A percentile compares a stretch with the other conserved stretches of the same genome.
These are phyloP conservation scores for Fusarium napiforme DNA, from an alignment of 2,329 filamentous ascomycete species.

Conservation along the genomic window DNA sequence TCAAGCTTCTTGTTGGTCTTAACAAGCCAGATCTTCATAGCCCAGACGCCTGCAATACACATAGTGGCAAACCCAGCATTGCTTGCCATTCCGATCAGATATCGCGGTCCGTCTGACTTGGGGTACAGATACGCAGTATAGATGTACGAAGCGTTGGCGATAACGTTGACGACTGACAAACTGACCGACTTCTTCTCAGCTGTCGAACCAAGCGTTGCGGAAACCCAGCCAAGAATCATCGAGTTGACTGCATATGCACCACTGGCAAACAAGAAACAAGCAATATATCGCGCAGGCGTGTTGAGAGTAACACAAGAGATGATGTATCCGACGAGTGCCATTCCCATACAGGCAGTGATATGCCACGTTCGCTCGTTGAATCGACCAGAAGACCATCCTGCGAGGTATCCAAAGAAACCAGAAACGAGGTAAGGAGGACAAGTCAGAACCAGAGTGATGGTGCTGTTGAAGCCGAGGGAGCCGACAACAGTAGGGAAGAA, in stretches of 20 bases:
- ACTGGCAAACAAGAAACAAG: slow-evolving; percentile 51
- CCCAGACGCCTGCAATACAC: slow-evolving; percentile 43
- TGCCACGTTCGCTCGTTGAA: slow-evolving; percentile 55
- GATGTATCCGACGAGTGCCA: slow-evolving; percentile 54
- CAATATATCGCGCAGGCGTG: slow-evolving; percentile 46
- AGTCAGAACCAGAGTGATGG: slow-evolving; percentile 57
- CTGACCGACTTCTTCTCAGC: slow-evolving; percentile 57
- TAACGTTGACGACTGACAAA: slow-evolving; percentile 56
- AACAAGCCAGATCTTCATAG: slow-evolving; percentile 41
- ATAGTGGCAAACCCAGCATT: slow-evolving; percentile 43
- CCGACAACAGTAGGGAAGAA: slow-evolving; percentile 48
- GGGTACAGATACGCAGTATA: slow-evolving; percentile 60
- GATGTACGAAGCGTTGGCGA: slow-evolving; percentile 57
- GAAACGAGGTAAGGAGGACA: slow-evolving; percentile 59
- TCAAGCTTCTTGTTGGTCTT: slow-evolving; percentile 42
- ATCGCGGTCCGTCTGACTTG: slow-evolving; percentile 53
- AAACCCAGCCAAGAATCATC: slow-evolving; percentile 57
- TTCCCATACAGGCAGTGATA: slow-evolving; percentile 49
- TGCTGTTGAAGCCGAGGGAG: slow-evolving; percentile 49
- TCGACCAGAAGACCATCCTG: slow-evolving; percentile 56
- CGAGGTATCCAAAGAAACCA: slow-evolving; percentile 53
- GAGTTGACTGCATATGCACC: slow-evolving; percentile 55
- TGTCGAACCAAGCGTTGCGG: slow-evolving; percentile 54
- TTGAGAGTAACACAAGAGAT: slow-evolving; percentile 47
- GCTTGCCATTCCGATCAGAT: slow-evolving; percentile 53